Evolutionary conservation across 2,329 filamentous ascomycete genomes (phyloP), one percentile per base, ranked within the genome.

Genomic region (Ophiostoma ulmi): DNA sequence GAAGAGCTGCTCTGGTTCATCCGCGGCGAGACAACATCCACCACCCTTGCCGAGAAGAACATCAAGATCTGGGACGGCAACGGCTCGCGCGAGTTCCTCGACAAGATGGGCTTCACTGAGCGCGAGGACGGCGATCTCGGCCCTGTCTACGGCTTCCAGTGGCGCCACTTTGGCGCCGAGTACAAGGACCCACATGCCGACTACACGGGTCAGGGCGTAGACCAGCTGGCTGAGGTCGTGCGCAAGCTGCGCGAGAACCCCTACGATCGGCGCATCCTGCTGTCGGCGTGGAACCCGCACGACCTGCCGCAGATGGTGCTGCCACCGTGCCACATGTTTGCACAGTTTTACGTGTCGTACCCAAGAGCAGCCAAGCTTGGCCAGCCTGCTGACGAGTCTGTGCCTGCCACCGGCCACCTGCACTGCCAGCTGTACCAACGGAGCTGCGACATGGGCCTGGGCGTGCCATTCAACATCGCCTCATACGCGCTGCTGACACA

Each of bases 41-140:
- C 88, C 4, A 83, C 93, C 0, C 88, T 99, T 3, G 90, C 88
- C 72, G 88, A 89, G 14, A 88, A 90, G 1, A 93, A 93, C 39
- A 89, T 99, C 77, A 96, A 96, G 81, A 99, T 99, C 79, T 99
- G 95, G 95, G 95, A 99, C 78, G 94, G 94, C 76, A 99, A 99
- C 78, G 95, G 94, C 63, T 93, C 90, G 66, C 91, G 95, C 76
- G 91, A 89, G 77, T 98, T 91, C 79, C 91, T 99, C 52, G 94
- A 99, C 82, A 89, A 84, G 73, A 86, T 95, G 1, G 94, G 94
- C 0, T 86, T 98, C 7, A 83, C 85, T 0, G 89, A 97, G 78
- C 92, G 94, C 72, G 92, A 88, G 69, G 91, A 90, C 26, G 95
- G 95, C 74, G 95, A 99, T 77, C 84, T 99, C 0, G 95, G 95